Base-by-base conservation (phyloP, 257 asterid species). In the Scutellaria baicalensis region DNA sequence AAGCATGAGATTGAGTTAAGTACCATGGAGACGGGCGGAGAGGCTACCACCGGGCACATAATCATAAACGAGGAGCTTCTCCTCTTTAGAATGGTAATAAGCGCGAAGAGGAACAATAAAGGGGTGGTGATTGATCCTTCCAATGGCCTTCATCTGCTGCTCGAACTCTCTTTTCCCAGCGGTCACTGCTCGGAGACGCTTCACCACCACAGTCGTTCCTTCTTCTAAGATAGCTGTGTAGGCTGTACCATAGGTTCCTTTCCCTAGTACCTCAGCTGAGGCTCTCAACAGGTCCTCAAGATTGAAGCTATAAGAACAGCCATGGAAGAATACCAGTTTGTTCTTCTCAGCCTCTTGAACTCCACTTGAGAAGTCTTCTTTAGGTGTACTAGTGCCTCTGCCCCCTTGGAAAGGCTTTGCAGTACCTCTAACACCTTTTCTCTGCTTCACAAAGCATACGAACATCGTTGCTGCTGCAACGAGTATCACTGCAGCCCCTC, bases 261-360 rank as follows among this genome's bases (percentile, higher is more conserved):
- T 88, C 17, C 96, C 96, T 20, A 88, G 79, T 31, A 88, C 93
- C 77, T 88, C 93, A 8, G 96, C 93, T 0, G 96, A 88, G 76
- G 96, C 96, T 77, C 92, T 79, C 76, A 88, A 55, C 70, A 88
- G 51, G 82, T 86, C 93, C 79, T 86, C 96, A 13, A 88, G 93
- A 77, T 86, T 89, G 68, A 86, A 88, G 69, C 58, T 83, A 42
- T 69, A 71, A 16, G 87, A 70, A 59, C 76, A 58, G 6, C 82
- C 84, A 62, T 77, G 72, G 47, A 88, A 77, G 88, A 88, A 88
- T 43, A 81, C 69, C 79, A 88, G 21, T 63, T 80, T 84, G 86
- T 88, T 88, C 77, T 80, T 86, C 49, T 88, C 84, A n/a, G 87
- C 83, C 9, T 77, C 88, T 75, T 84, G 90, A 52, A 72, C 79